Base-by-base conservation (phyloP, 163 green algal species). In the Scenedesmus sp. region DNA sequence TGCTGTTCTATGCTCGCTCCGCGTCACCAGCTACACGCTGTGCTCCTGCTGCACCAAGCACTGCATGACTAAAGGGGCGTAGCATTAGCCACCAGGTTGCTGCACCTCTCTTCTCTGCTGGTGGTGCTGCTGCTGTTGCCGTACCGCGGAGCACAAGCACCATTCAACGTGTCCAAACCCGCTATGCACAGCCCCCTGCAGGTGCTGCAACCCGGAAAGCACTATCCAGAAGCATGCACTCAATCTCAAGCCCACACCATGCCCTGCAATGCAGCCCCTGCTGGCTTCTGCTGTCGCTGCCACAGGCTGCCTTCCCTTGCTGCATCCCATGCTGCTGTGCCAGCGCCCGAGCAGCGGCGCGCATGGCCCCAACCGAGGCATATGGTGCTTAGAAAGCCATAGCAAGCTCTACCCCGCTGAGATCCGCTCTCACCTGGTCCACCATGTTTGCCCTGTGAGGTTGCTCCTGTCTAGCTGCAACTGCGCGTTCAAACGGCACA, bases 351-450 rank as follows among this genome's bases (percentile, higher is more conserved):
- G 70, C 70, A 46, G 62, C 62, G 5, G 23, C 12, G 5, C 13
- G 20, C 70, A 23, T 1, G 23, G 23, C 70, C 70, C 7, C 7
- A 46, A 52, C 18, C 23, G 23, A 5, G 3, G 26, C 6, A 79
- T 16, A 5, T 79, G 46, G 2, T 79, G 23, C 5, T 79, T 52
- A 13, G 8, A 46, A 6, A 46, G 20, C 23, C 46, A 13, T 0
- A 15, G 5, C 15, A 6, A 79, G 70, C 70, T 79, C 70, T 79
- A n/a, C 26, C 34, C 20, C 2, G 46, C 76, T 4, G 26, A 55
- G 76, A 57, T 84, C 76, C 76, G 20, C 2, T 8, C 46, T 84
- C 76, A 84, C 76, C 76, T 84, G 76, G 76, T 84, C 76, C 34
- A 84, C 76, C 76, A 84, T 84, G 34, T 56, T 79, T 52, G 70